A percentile compares a stretch with the other conserved stretches of the same genome.
Evolutionary conservation across 805 yeast species (phyloP).

Genomic region (Kodamaea hsintzibuensis): DNA sequence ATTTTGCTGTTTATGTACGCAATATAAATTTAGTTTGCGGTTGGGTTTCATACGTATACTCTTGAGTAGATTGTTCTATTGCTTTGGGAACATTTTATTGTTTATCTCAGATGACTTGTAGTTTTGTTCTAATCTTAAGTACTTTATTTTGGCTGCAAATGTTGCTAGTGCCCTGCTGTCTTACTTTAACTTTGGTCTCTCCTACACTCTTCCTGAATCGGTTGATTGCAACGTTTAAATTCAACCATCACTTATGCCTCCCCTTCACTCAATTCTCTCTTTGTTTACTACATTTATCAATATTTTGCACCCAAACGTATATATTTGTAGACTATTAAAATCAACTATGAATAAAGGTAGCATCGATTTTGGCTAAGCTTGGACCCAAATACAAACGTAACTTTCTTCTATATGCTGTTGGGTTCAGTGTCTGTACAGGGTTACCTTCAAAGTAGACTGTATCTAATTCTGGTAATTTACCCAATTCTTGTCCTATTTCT

Average conservation of each 20-base stretch:
- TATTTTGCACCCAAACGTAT: conserved; percentile 6
- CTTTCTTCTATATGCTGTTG: conserved; percentile 85
- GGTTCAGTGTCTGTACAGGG: conserved; percentile 73
- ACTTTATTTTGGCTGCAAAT: background rate
- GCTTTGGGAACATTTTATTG: background rate
- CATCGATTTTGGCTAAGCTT: conserved; percentile 82
- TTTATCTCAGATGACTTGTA: background rate
- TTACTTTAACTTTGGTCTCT: no score
- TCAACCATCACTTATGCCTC: no score
- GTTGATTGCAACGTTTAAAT: no score
- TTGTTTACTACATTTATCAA: no score
- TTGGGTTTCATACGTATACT: background rate
- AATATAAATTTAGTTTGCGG: background rate
- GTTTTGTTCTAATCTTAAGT: background rate
- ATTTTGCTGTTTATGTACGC: background rate
- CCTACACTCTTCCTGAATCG: no score
- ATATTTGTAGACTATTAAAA: background rate
- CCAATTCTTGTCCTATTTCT: conserved; percentile 66
- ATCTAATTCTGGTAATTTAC: conserved; percentile 62
- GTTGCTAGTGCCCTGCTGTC: no score
- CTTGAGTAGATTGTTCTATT: background rate
- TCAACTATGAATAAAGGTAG: conserved; percentile 57
- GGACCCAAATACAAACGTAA: conserved; percentile 71
- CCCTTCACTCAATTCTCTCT: no score
- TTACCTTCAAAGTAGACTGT: conserved; percentile 94